Percentiles rank a stretch among this genome's conserved stretches.
Conservation (phyloP, 495 filamentous ascomycete genomes). For the Penicillium lagena region DNA sequence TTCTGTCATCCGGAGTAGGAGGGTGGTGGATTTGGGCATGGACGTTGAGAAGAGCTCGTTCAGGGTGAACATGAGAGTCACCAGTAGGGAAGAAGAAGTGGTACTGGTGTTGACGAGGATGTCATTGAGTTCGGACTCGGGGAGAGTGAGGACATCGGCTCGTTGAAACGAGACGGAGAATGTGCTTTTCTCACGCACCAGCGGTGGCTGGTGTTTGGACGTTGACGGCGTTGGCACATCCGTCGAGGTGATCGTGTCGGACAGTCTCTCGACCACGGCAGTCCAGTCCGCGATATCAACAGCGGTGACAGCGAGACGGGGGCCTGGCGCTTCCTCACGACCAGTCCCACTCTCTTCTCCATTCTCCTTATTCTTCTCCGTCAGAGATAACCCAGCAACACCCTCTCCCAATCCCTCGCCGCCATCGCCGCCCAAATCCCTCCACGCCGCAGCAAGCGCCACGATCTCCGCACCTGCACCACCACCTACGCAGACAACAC, state of each 20-base stretch:
- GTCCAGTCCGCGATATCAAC: conserved; percentile 81
- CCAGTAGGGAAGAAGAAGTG: conserved; percentile 37
- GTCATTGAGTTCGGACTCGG: conserved; percentile 28
- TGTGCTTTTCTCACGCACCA: conserved; percentile 21
- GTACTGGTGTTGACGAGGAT: conserved; percentile 21
- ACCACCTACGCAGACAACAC: conserved; percentile 71
- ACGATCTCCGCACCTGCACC: conserved; percentile 81
- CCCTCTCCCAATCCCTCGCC: conserved; percentile 1
- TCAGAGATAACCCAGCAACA: conserved; percentile 15
- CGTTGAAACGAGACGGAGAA: conserved; percentile 50
- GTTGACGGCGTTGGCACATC: conserved; percentile 18
- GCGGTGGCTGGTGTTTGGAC: conserved; percentile 43
- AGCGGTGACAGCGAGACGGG: conserved; percentile 49
- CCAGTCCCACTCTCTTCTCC: background rate
- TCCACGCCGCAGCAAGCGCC: conserved; percentile 61
- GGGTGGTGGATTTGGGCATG: conserved; percentile 62
- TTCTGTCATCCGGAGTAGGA: conserved; percentile 61
- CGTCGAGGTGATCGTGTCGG: conserved; percentile 27
- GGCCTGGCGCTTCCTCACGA: background rate
- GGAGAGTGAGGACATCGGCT: conserved; percentile 54
- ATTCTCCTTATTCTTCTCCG: background rate
- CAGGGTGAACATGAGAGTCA: conserved; percentile 91
- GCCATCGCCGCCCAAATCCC: conserved; percentile 23
- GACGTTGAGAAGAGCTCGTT: conserved; percentile 88
- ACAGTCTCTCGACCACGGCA: conserved; percentile 49